Conservation (phyloP, 2,329 filamentous ascomycete genomes). For the Colletotrichum sp. region DNA sequence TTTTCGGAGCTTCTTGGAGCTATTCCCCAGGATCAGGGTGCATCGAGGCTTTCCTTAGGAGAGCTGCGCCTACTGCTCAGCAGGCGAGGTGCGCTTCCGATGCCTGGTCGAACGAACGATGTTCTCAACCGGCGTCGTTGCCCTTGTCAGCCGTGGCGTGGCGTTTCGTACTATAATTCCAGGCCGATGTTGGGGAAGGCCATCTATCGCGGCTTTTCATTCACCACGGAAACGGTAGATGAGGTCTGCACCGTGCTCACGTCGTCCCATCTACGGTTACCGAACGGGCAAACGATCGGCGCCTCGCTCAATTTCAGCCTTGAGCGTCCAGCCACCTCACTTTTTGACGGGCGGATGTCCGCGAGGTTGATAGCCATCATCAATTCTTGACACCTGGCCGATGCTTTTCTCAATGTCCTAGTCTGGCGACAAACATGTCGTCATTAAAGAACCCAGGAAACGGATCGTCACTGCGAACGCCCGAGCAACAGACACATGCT, state of each 20-base stretch:
- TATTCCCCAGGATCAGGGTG: neutral
- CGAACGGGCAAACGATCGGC: neutral
- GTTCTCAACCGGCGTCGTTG: neutral
- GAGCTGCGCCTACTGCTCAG: neutral
- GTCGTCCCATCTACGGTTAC: neutral
- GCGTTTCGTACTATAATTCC: neutral
- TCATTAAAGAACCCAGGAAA: neutral
- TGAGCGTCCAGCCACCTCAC: neutral
- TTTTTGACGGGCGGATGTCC: neutral
- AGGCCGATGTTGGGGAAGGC: neutral
- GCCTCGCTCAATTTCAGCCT: neutral
- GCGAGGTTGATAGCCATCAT: neutral
- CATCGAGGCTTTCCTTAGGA: neutral
- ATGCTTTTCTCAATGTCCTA: neutral
- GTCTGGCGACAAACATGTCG: neutral
- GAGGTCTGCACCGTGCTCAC: neutral
- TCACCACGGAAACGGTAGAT: conserved; percentile 19
- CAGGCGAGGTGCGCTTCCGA: neutral
- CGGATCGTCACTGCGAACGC: neutral
- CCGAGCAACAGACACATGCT: neutral
- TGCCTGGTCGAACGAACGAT: neutral
- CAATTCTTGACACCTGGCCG: neutral
- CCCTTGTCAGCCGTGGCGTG: neutral
- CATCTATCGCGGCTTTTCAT: neutral
- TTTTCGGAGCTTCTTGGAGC: neutral